Evolutionary conservation across 2,329 filamentous ascomycete species (phyloP).

Genomic region (Scytalidium sp.): DNA sequence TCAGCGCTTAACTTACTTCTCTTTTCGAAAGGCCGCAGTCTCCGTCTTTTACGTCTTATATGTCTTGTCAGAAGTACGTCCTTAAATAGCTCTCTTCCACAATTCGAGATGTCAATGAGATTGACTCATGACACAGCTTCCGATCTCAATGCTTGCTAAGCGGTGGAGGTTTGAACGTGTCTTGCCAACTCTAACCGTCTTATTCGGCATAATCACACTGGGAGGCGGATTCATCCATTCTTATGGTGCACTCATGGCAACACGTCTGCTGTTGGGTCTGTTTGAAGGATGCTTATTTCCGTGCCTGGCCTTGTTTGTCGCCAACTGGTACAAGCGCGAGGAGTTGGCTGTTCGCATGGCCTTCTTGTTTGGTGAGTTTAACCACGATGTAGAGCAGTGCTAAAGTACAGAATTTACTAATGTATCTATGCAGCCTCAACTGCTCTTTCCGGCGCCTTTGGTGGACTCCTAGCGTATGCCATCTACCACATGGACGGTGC

Average conservation of each 20-base stretch:
- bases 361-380: not conserved
- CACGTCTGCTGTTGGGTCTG: conserved; percentile 25
- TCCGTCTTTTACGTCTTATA: not conserved
- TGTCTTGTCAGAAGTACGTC: not conserved
- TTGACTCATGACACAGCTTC: not conserved
- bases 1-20: not conserved
- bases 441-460: conserved; percentile 41
- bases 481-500: conserved; percentile 31
- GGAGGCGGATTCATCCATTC: conserved; percentile 29
- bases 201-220: conserved; percentile 24
- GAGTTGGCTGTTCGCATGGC: not conserved
- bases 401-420: not conserved
- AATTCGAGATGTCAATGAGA: not conserved
- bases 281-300: conserved; percentile 27
- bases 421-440: not conserved
- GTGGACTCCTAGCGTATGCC: conserved; percentile 51
- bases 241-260: conserved; percentile 23
- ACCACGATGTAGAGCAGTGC: not conserved
- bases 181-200: not conserved
- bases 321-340: conserved; percentile 7
- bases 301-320: conserved; percentile 24
- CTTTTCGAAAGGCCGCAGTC: not conserved
- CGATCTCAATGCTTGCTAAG: not conserved
- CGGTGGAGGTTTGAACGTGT: not conserved
- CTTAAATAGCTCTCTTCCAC: not conserved